Conservation (phyloP, 208 protist species). For the Chromosphaera perkinsii region DNA sequence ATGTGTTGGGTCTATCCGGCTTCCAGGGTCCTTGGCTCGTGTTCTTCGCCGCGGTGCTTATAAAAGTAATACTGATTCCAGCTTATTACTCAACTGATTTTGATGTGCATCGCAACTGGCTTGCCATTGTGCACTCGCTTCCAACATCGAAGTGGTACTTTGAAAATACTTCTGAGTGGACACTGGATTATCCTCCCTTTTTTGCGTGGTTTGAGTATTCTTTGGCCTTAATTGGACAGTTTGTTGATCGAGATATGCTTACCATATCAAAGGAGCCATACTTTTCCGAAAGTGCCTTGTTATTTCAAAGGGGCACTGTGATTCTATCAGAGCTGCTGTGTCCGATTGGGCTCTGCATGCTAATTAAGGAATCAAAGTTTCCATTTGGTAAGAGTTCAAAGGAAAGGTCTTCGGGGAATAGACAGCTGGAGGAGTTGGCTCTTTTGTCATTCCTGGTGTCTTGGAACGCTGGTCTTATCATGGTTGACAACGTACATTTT, state of each 20-base stretch:
- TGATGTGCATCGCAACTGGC: conserved; percentile 82
- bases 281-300: conserved; percentile 40
- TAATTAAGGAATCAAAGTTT: too few species aligned
- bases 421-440: too few species aligned
- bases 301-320: conserved; percentile 68
- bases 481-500: conserved; percentile 63
- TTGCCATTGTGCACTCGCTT: conserved; percentile 70
- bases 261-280: conserved; percentile 51
- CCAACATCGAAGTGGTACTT: conserved; percentile 69
- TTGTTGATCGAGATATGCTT: conserved; percentile 61
- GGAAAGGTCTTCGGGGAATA: too few species aligned
- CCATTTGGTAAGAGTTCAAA: too few species aligned
- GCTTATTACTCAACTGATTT: conserved; percentile 66
- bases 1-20: too few species aligned
- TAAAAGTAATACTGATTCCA: not conserved
- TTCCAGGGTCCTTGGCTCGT: too few species aligned
- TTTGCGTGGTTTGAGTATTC: conserved; percentile 78
- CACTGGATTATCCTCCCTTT: conserved; percentile 80
- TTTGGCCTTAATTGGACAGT: conserved; percentile 42
- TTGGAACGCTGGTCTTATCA: conserved; percentile 9
- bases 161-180: conserved; percentile 73
- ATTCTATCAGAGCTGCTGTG: conserved; percentile 51
- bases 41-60: too few species aligned
- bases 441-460: too few species aligned
- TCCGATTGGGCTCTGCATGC: too few species aligned